Percentiles rank a stretch among this genome's conserved stretches.
Conservation (phyloP, 2,329 filamentous ascomycete species). For the Tricladium varicosporioides region DNA sequence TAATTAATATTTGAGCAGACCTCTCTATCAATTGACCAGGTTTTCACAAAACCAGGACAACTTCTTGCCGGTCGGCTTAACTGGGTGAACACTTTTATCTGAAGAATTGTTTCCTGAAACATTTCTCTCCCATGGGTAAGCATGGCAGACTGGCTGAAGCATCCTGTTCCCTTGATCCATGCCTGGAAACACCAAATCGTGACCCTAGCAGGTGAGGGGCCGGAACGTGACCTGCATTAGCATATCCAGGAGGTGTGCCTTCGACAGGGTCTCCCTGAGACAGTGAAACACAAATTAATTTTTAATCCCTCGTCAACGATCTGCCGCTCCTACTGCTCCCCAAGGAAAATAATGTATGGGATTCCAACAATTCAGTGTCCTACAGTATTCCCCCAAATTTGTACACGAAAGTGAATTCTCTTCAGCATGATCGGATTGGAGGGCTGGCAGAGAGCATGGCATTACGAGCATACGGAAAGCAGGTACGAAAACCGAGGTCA, state of each 20-base stretch:
- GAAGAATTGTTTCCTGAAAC: conserved; percentile 18
- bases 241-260: not conserved
- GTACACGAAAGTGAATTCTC: not conserved
- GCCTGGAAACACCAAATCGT: not conserved
- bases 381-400: not conserved
- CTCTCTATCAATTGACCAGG: not conserved
- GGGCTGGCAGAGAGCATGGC: not conserved
- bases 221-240: conserved; percentile 19
- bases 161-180: not conserved
- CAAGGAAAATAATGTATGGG: not conserved
- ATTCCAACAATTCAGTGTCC: not conserved
- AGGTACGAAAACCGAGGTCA: not conserved
- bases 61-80: too few species aligned
- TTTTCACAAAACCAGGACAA: too few species aligned
- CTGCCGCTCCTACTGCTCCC: conserved; percentile 4
- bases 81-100: conserved; percentile 1
- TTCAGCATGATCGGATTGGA: not conserved
- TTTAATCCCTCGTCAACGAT: conserved; percentile 5
- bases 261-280: conserved; percentile 1
- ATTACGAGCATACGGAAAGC: not conserved
- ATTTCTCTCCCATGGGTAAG: conserved; percentile 5
- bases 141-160: not conserved
- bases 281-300: not conserved
- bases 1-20: not conserved
- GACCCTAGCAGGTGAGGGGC: not conserved